phyloP scores from a whole-genome alignment of 441 rosid species.

The Cnidoscolus chayamansa region DNA sequence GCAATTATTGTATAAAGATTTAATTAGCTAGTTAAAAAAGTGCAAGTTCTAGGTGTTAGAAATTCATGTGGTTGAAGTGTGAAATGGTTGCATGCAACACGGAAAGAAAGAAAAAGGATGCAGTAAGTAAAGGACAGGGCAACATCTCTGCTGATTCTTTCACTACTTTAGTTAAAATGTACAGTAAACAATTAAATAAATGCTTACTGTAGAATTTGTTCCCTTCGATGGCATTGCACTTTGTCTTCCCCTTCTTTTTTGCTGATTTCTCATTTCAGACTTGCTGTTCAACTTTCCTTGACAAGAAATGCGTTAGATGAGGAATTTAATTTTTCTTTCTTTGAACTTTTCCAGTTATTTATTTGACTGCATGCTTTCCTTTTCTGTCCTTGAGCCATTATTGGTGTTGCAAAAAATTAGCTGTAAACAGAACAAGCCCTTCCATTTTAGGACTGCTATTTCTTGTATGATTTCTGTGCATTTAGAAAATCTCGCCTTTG shows the following conservation, averaged over 20 bases:
- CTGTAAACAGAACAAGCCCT: conserved; percentile 1
- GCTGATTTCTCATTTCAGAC: conserved; percentile 2
- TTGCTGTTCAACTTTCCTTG: neutral
- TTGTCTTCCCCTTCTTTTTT: neutral
- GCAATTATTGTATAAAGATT: neutral
- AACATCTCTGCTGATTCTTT: conserved; percentile 13
- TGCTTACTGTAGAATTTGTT: neutral
- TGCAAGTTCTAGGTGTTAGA: neutral
- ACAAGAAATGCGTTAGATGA: neutral
- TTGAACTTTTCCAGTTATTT: neutral
- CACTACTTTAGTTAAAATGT: neutral
- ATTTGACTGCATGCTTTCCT: neutral
- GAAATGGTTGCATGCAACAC: neutral
- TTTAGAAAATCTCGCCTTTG: conserved; percentile 17
- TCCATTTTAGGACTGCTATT: neutral
- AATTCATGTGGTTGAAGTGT: neutral
- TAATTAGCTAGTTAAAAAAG: neutral
- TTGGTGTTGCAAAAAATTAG: neutral
- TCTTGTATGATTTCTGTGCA: neutral
- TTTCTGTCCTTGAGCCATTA: neutral
- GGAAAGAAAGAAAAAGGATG: neutral
- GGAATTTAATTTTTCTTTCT: neutral
- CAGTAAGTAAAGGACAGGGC: neutral
- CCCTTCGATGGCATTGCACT: no score
- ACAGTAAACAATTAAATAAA: neutral